A percentile compares a stretch with the other conserved stretches of the same genome.
phyloP scores from a whole-genome alignment of 768 basidiomycete species.

The Coprinopsis sp. region DNA sequence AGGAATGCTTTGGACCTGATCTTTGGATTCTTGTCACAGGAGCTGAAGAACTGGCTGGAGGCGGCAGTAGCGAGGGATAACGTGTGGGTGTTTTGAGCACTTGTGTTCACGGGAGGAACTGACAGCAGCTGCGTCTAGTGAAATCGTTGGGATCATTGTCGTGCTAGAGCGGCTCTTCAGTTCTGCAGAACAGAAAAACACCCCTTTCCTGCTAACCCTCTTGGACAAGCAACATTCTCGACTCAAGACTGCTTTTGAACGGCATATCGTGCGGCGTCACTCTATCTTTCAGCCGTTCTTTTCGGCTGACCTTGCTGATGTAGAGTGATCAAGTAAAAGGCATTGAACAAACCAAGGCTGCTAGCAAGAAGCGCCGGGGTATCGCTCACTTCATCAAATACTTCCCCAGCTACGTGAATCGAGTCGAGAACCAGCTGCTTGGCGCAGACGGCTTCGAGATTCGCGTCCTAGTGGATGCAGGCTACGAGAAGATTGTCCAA shows the following conservation, averaged over 20 bases:
- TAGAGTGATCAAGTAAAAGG: slow-evolving; percentile 84
- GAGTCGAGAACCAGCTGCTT: slow-evolving; percentile 79
- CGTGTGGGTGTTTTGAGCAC: slow-evolving; percentile 54
- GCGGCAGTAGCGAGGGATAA: slow-evolving; percentile 66
- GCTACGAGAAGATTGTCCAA: slow-evolving; percentile 85
- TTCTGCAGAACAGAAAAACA: slow-evolving; percentile 78
- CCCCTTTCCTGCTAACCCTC: slow-evolving; percentile 63
- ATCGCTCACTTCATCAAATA: slow-evolving; percentile 89
- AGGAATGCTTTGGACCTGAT: slow-evolving; percentile 91
- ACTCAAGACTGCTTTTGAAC: slow-evolving; percentile 70
- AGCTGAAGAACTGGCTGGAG: slow-evolving; percentile 85
- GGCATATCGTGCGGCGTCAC: slow-evolving; percentile 54
- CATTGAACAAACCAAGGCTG: slow-evolving; percentile 87
- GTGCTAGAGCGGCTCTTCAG: slow-evolving; percentile 70
- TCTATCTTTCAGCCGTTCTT: background rate
- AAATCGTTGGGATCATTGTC: slow-evolving; percentile 78
- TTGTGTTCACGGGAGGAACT: too few relatives aligned
- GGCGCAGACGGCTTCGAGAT: slow-evolving; percentile 75
- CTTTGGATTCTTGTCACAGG: slow-evolving; percentile 85
- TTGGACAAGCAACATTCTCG: slow-evolving; percentile 82
- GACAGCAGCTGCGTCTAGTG: too few relatives aligned
- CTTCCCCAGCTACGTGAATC: slow-evolving; percentile 84
- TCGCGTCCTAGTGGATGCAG: slow-evolving; percentile 67
- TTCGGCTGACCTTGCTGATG: slow-evolving; percentile 4
- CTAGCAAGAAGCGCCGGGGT: slow-evolving; percentile 88